Base-by-base conservation (phyloP, 202 grass and related monocot genomes). In the Elaeis oleifera region DNA sequence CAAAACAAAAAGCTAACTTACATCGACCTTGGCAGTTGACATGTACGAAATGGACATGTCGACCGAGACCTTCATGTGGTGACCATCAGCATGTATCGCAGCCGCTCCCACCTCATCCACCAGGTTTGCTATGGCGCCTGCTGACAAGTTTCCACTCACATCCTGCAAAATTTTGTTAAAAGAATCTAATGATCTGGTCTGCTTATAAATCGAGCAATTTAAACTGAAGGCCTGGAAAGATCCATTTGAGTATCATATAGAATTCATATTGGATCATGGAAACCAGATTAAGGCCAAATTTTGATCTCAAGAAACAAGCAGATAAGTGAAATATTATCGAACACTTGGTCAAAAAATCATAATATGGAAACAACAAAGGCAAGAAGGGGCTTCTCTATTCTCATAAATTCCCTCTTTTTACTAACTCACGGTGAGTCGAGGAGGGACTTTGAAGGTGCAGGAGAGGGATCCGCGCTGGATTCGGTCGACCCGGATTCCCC, bases 391-490 rank as follows among this genome's bases (percentile, higher is more conserved):
- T 44, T 11, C 11, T 14, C 36, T 13, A 44, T 44, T 44, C 36
- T 44, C 1, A 44, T 3, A 44, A 11, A 9, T 39, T 39, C 36
- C 5, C 36, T 39, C 8, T 39, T 13, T 44, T 44, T 44, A 14
- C 3, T 44, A 11, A 68, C 58, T 44, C 52, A 84, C 72, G 26
- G 86, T 87, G 71, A 95, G 90, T n/a, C 75, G 59, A 0, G 83
- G 62, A 0, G 90, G 91, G 58, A 96, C 87, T 61, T 58, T 80
- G 79, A 83, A 90, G 81, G 87, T 73, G 81, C 91, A 96, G 71
- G 53, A 56, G 81, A 96, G 49, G 66, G 56, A 36, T 18, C 91
- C 91, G 1, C 81, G 84, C 1, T 5, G 79, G 76, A 96, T 76
- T 67, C 15, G 13, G 60, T 74, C 73, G 6, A 85, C 84, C 62